phyloP scores from a whole-genome alignment of 2,329 filamentous ascomycete genomes.

The Fusarium nodosum region DNA sequence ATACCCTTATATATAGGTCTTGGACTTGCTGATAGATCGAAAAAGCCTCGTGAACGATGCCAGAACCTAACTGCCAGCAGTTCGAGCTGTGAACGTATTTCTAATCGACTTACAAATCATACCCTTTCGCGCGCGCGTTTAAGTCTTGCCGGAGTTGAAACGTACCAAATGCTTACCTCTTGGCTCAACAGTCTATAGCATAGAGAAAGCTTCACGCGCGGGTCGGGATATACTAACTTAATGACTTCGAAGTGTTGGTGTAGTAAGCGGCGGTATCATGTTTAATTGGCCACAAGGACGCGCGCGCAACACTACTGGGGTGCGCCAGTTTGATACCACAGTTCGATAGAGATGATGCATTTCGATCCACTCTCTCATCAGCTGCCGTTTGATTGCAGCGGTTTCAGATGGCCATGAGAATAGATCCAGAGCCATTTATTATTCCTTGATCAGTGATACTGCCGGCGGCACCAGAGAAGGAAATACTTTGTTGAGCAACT shows the following conservation, averaged over 20 bases:
- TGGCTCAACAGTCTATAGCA: background rate
- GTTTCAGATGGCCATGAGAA: too few relatives aligned
- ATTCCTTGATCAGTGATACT: too few relatives aligned
- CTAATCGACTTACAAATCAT: background rate
- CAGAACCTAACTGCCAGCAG: background rate
- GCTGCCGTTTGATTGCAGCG: too few relatives aligned
- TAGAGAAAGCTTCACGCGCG: background rate
- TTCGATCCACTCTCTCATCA: too few relatives aligned
- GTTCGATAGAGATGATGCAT: too few relatives aligned
- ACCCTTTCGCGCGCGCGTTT: background rate
- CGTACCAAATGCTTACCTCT: background rate
- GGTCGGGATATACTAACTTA: constrained; percentile 1
- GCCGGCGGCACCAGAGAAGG: background rate
- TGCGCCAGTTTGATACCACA: background rate
- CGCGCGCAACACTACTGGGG: background rate
- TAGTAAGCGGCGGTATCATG: background rate
- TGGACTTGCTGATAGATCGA: background rate
- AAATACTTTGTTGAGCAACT: background rate
- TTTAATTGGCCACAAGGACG: background rate
- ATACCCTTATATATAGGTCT: background rate
- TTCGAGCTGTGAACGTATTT: background rate
- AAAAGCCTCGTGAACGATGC: background rate
- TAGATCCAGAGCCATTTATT: background rate
- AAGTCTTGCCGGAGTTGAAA: rapidly evolving
- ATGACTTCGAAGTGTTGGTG: background rate